These are phyloP conservation scores for Dovyalis caffra DNA, from an alignment of 345 rosid species.

Conservation along the genomic window DNA sequence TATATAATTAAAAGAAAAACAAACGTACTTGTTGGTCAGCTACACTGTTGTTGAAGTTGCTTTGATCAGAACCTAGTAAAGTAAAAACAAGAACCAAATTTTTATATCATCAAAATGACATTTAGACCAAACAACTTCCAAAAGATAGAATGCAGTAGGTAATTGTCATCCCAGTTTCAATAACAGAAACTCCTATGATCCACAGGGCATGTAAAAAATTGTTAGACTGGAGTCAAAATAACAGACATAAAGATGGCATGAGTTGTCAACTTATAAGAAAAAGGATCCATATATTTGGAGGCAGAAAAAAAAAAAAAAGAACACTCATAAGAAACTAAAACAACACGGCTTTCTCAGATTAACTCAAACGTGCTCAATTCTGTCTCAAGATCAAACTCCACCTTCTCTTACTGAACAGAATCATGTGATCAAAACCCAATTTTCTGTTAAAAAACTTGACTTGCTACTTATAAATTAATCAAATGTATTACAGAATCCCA, in stretches of 20 bases:
- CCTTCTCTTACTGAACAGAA: neutral
- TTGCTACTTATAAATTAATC: too few species aligned
- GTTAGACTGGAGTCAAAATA: neutral
- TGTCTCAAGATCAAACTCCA: neutral
- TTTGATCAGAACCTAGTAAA: constrained; percentile 64
- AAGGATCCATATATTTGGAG: neutral
- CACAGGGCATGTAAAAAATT: neutral
- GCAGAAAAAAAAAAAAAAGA: too few species aligned
- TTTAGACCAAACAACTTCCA: neutral
- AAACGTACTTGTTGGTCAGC: constrained; percentile 88
- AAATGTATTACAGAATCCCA: neutral
- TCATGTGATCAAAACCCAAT: too few species aligned
- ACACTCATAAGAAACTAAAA: neutral
- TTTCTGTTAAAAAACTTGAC: too few species aligned
- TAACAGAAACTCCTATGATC: neutral
- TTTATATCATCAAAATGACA: constrained; percentile 10
- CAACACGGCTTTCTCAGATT: neutral
- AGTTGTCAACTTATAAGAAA: constrained; percentile 1
- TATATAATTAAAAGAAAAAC: neutral
- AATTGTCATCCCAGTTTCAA: neutral
- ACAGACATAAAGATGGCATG: neutral
- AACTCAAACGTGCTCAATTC: too few species aligned
- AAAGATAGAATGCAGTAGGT: neutral
- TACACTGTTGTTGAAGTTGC: constrained; percentile 89
- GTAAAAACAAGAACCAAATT: constrained; percentile 9